Conservation (phyloP, 257 asterid species). For the Eucommia ulmoides region DNA sequence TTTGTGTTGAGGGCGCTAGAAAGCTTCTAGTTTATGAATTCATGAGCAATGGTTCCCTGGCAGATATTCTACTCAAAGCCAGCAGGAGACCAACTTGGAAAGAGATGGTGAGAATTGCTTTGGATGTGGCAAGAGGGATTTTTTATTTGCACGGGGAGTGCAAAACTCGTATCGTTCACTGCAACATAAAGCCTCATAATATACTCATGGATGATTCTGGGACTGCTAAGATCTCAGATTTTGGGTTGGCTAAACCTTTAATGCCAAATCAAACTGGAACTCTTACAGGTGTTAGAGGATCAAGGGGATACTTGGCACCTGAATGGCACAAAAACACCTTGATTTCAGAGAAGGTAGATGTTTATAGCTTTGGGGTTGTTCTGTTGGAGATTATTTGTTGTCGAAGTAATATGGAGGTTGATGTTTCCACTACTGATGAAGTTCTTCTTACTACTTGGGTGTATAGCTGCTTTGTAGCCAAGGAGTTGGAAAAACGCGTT, state of each 20-base stretch:
- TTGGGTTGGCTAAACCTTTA: background rate
- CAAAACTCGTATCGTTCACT: background rate
- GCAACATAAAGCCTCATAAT: background rate
- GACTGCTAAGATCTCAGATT: slow-evolving; percentile 9
- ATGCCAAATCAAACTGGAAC: slow-evolving; percentile 8
- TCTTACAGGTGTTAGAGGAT: slow-evolving; percentile 2
- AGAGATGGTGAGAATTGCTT: background rate
- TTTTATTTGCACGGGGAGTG: background rate
- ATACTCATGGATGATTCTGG: background rate
- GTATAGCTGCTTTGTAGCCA: slow-evolving; percentile 7
- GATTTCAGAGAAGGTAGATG: slow-evolving; percentile 18
- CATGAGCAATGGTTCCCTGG: background rate
- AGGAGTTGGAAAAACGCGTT: slow-evolving; percentile 6
- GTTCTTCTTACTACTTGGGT: slow-evolving; percentile 10
- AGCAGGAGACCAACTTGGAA: background rate
- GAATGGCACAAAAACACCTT: slow-evolving; percentile 9
- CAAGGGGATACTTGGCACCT: slow-evolving; percentile 18
- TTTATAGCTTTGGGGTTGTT: slow-evolving; percentile 15
- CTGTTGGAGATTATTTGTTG: slow-evolving; percentile 20
- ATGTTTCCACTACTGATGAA: slow-evolving; percentile 8
- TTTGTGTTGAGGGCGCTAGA: background rate
- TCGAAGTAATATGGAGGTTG: slow-evolving; percentile 8
- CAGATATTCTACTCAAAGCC: background rate
- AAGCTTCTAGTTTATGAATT: background rate
- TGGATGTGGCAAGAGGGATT: background rate